Conservation (phyloP, 2,329 filamentous ascomycete species). For the Xylariaceae sp. region DNA sequence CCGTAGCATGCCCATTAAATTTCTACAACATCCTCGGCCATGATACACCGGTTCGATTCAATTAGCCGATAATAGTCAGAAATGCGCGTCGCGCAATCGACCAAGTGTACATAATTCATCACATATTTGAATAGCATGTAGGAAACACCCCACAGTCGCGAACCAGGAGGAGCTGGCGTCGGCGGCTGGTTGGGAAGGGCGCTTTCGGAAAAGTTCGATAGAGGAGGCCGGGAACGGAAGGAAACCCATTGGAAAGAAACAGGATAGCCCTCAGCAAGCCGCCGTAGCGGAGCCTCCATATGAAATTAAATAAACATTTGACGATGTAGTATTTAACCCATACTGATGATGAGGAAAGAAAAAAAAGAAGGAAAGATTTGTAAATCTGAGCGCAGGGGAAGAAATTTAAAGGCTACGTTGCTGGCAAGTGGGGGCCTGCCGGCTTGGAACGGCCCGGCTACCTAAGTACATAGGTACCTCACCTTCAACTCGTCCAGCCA, state of each 20-base stretch:
- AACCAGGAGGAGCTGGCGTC: slow-evolving; percentile 41
- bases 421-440: slow-evolving; percentile 7
- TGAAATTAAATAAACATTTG: slow-evolving; percentile 41
- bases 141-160: slow-evolving; percentile 41
- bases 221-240: slow-evolving; percentile 43
- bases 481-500: too few species aligned
- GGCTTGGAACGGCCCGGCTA: neutral
- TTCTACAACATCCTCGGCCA: neutral
- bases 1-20: neutral
- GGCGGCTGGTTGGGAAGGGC: slow-evolving; percentile 40
- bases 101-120: neutral
- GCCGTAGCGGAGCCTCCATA: slow-evolving; percentile 39
- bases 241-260: slow-evolving; percentile 36
- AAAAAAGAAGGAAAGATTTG: slow-evolving; percentile 23
- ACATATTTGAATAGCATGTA: slow-evolving; percentile 29
- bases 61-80: neutral
- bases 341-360: slow-evolving; percentile 41
- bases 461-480: neutral
- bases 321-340: slow-evolving; percentile 42
- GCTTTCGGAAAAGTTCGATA: slow-evolving; percentile 34
- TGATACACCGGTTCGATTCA: too few species aligned
- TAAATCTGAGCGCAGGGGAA: slow-evolving; percentile 12
- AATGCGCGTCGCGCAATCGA: neutral
- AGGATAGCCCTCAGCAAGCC: slow-evolving; percentile 42
- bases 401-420: slow-evolving; percentile 18